Percentiles rank a stretch among this genome's conserved stretches.
Conservation (phyloP, 2,329 filamentous ascomycete genomes). For the Cryphonectria japonica region DNA sequence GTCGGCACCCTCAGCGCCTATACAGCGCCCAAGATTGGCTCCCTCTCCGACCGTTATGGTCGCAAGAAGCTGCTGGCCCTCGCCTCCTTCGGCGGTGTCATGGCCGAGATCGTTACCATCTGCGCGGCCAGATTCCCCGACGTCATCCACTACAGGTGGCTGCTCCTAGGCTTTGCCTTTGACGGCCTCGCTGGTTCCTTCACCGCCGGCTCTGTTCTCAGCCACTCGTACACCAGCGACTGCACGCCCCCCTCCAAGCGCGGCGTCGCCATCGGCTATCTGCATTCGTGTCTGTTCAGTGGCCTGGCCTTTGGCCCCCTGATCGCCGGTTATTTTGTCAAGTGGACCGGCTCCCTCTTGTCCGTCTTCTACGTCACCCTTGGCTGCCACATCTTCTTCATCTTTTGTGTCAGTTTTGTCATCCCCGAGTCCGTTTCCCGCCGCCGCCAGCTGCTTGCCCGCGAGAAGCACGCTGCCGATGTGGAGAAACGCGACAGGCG, state of each 20-base stretch:
- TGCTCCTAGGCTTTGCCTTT: slow-evolving; percentile 75
- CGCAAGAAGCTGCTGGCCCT: slow-evolving; percentile 75
- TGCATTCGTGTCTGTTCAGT: slow-evolving; percentile 85
- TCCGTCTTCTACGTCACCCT: slow-evolving; percentile 85
- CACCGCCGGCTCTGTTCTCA: slow-evolving; percentile 75
- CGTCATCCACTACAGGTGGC: slow-evolving; percentile 72
- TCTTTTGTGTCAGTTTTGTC: slow-evolving; percentile 69
- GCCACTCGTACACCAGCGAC: slow-evolving; percentile 86
- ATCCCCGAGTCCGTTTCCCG: slow-evolving; percentile 85
- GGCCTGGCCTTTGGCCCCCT: slow-evolving; percentile 90
- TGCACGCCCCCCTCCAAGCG: slow-evolving; percentile 81
- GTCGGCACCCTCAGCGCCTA: slow-evolving; percentile 79
- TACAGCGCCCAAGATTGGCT: slow-evolving; percentile 79
- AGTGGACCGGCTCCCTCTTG: slow-evolving; percentile 73
- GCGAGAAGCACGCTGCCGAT: slow-evolving; percentile 64
- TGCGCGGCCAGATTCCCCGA: slow-evolving; percentile 77
- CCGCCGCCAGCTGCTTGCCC: slow-evolving; percentile 70
- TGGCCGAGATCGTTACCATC: slow-evolving; percentile 77
- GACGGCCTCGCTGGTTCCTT: slow-evolving; percentile 91
- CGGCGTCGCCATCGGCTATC: slow-evolving; percentile 83
- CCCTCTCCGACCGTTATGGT: slow-evolving; percentile 85
- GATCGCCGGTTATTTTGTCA: slow-evolving; percentile 77
- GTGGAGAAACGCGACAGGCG: slow-evolving; percentile 44
- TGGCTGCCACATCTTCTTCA: slow-evolving; percentile 72
- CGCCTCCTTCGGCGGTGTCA: slow-evolving; percentile 73